Evolutionary conservation across 768 basidiomycete genomes (phyloP).

Genomic region (Mycena vulgaris): DNA sequence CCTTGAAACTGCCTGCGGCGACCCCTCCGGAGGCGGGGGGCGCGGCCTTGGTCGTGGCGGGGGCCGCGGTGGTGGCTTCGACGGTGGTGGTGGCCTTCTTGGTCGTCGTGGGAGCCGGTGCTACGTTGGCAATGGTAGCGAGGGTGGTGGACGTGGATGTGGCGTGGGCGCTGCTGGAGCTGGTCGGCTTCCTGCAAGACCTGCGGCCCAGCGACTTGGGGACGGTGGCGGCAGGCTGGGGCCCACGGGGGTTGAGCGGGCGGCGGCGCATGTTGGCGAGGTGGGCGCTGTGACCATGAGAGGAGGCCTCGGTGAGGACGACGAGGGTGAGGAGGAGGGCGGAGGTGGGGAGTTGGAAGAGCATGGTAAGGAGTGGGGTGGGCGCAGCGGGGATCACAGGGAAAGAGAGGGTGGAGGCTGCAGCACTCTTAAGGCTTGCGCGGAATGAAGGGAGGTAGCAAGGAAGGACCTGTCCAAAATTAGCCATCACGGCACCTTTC

Average conservation of each 20-base stretch:
- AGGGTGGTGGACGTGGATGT: conserved; percentile 17
- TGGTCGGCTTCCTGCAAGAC: conserved; percentile 25
- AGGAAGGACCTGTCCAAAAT: conserved; percentile 25
- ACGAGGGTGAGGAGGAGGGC: conserved; percentile 41
- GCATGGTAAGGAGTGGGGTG: conserved; percentile 39
- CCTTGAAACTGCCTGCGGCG: conserved; percentile 35
- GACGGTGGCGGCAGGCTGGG: conserved; percentile 2
- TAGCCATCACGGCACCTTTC: not conserved
- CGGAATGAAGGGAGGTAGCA: conserved; percentile 32
- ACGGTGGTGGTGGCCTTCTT: not conserved
- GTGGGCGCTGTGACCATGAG: conserved; percentile 39
- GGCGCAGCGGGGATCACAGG: conserved; percentile 28
- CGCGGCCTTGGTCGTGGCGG: conserved; percentile 19
- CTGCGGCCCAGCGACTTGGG: conserved; percentile 26
- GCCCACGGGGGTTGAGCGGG: conserved; percentile 41
- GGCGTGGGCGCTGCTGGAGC: conserved; percentile 9
- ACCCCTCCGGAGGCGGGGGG: conserved; percentile 21
- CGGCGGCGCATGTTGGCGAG: conserved; percentile 43
- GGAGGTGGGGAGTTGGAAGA: conserved; percentile 43
- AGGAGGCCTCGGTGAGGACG: conserved; percentile 40
- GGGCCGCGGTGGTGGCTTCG: conserved; percentile 11
- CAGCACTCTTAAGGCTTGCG: conserved; percentile 28
- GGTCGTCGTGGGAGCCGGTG: not conserved
- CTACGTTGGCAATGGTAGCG: conserved; percentile 16
- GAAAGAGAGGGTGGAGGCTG: conserved; percentile 32